A percentile compares a stretch with the other conserved stretches of the same genome.
phyloP scores from a whole-genome alignment of 139 green algal species.

The Picochlorum sp. region DNA sequence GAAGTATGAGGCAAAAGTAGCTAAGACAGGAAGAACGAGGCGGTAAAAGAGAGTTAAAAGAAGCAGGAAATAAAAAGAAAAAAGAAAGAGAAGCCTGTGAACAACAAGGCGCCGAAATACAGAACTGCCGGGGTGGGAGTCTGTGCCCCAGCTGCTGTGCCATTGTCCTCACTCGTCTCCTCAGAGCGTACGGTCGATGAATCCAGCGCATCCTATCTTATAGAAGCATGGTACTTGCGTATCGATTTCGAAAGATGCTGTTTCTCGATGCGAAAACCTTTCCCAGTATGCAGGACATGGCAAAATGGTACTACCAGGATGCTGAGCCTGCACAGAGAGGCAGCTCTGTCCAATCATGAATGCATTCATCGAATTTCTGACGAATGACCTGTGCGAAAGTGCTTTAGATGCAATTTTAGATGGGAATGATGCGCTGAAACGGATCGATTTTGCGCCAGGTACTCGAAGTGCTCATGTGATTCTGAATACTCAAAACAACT shows the following conservation, averaged over 20 bases:
- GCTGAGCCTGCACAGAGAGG: neutral
- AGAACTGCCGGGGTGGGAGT: neutral
- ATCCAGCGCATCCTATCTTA: conserved; percentile 20
- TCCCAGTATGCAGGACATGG: conserved; percentile 5
- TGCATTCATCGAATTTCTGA: neutral
- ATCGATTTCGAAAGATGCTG: conserved; percentile 37
- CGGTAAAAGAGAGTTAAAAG: neutral
- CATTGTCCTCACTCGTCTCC: conserved; percentile 7
- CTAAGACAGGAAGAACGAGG: conserved; percentile 7
- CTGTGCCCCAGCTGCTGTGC: conserved; percentile 9
- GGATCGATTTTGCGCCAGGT: neutral
- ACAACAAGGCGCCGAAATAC: neutral
- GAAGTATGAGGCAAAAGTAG: neutral
- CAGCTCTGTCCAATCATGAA: neutral
- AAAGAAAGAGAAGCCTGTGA: neutral
- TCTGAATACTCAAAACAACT: neutral
- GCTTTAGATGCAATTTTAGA: neutral
- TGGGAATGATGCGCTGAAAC: neutral
- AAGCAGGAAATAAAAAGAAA: neutral
- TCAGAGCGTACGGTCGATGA: conserved; percentile 15
- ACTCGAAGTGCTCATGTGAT: conserved; percentile 2
- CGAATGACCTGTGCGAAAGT: neutral
- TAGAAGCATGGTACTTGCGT: conserved; percentile 45
- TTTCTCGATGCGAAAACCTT: conserved; percentile 22
- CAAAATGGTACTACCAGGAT: neutral